These are phyloP conservation scores for Beauveria brongniartii DNA, from an alignment of 2,329 filamentous ascomycete genomes.

Conservation along the genomic window DNA sequence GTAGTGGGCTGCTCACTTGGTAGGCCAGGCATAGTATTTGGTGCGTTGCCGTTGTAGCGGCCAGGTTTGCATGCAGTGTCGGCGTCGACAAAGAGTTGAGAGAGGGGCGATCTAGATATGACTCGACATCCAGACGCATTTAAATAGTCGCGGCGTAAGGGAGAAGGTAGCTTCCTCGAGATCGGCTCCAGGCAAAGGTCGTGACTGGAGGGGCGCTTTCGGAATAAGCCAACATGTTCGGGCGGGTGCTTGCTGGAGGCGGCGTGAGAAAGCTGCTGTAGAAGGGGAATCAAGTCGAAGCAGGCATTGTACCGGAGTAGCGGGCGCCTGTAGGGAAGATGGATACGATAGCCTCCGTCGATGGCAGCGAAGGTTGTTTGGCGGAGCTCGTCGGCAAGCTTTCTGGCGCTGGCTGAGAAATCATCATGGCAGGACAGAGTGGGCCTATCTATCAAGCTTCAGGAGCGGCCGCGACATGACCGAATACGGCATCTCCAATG, in stretches of 20 bases:
- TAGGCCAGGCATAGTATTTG: conserved; percentile 44
- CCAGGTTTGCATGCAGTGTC: neutral
- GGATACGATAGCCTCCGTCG: neutral
- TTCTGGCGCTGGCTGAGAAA: conserved; percentile 6
- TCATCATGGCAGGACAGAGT: conserved; percentile 2
- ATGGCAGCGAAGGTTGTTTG: neutral
- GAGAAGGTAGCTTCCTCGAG: conserved; percentile 14
- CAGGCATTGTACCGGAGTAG: neutral
- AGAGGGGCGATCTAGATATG: neutral
- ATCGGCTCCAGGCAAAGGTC: conserved; percentile 28
- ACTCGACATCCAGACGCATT: neutral
- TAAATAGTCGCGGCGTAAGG: neutral
- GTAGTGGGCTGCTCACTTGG: conserved; percentile 37
- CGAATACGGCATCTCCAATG: too few species aligned
- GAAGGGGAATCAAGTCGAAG: neutral
- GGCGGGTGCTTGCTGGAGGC: neutral
- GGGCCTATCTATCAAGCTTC: neutral
- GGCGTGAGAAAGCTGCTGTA: neutral
- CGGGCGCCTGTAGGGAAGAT: neutral
- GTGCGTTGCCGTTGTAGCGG: neutral
- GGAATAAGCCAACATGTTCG: conserved; percentile 35
- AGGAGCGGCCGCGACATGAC: neutral
- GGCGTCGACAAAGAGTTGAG: neutral
- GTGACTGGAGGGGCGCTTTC: conserved; percentile 26
- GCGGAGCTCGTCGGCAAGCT: conserved; percentile 1